Evolutionary conservation across 2,329 filamentous ascomycete species (phyloP).

Genomic region (Apiospora marii): DNA sequence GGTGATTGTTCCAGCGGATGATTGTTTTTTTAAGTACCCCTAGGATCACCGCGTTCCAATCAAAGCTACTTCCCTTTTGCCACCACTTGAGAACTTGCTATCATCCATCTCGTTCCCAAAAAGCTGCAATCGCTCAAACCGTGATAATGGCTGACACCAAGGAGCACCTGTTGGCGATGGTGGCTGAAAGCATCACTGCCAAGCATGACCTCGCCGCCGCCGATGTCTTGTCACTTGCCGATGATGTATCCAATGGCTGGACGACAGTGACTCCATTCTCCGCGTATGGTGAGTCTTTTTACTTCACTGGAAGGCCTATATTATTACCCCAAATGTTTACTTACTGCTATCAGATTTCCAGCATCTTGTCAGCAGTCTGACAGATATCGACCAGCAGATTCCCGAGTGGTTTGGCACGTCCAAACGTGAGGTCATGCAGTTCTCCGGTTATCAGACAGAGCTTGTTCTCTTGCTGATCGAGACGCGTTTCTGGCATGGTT

Average conservation of each 20-base stretch:
- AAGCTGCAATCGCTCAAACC: background rate
- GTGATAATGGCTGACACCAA: background rate
- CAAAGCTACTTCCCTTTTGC: background rate
- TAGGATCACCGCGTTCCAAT: background rate
- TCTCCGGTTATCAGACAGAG: slow-evolving; percentile 24
- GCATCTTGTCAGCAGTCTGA: slow-evolving; percentile 6
- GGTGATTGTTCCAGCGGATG: background rate
- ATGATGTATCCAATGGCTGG: background rate
- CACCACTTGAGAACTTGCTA: background rate
- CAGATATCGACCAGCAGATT: slow-evolving; percentile 9
- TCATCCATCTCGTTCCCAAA: background rate
- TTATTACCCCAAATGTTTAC: background rate
- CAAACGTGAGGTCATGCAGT: background rate
- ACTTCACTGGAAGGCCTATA: background rate
- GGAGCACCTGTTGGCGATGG: background rate
- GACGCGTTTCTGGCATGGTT: slow-evolving; percentile 28
- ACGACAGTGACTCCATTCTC: background rate
- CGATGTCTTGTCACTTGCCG: background rate
- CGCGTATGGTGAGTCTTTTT: background rate
- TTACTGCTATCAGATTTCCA: background rate
- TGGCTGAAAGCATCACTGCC: background rate
- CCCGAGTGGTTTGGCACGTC: slow-evolving; percentile 24
- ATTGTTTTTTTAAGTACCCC: background rate
- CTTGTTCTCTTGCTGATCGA: slow-evolving; percentile 25
- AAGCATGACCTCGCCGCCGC: background rate